Evolutionary conservation across 2,329 filamentous ascomycete species (phyloP), one percentile per base, ranked within the genome.

Genomic region (Penicillium sp.): DNA sequence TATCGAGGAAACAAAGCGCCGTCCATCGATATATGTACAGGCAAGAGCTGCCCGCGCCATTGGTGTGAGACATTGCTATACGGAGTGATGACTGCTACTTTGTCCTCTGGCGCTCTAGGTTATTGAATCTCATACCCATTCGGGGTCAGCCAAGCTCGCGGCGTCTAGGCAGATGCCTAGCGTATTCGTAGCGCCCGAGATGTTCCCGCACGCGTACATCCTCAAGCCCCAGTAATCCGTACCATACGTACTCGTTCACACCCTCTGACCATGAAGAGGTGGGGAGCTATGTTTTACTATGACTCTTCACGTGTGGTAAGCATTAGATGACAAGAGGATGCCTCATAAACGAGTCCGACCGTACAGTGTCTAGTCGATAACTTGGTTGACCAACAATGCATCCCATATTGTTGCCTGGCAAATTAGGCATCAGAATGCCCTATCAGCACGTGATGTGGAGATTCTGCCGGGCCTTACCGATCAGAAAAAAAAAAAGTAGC

Each of bases 371-470:
- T 18, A 18, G 32, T 35, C 32, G 6, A 6, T 28, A 28, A 28
- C 9, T 27, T 27, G 2, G 25, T 27, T 27, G 7, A 27, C 25
- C 6, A 27, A 6, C 8, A 7, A 27, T 24, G 1, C 23, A n/a
- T 18, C 3, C 6, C 15, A 35, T 6, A 25, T 32, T 24, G n/a
- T 25, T 53, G 52, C 59, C 55, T 59, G 4, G 35, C 2, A 3
- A 6, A 10, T 18, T 18, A 23, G 59, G 56, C 61, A 50, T 0
- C 1, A 46, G 55, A 1, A 13, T 23, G 24, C 24, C 28, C 59
- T 65, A 65, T 66, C 62, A 60, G 18, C 64, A 67, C 63, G 64
- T 67, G 63, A 66, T 60, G 53, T 57, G 59, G 57, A 64, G 55
- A 53, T 61, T 64, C 52, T 56, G 57, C 60, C 59, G 32, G 42